phyloP scores from a whole-genome alignment of 2,329 filamentous ascomycete genomes.

The Pseudocercospora macadamiae region DNA sequence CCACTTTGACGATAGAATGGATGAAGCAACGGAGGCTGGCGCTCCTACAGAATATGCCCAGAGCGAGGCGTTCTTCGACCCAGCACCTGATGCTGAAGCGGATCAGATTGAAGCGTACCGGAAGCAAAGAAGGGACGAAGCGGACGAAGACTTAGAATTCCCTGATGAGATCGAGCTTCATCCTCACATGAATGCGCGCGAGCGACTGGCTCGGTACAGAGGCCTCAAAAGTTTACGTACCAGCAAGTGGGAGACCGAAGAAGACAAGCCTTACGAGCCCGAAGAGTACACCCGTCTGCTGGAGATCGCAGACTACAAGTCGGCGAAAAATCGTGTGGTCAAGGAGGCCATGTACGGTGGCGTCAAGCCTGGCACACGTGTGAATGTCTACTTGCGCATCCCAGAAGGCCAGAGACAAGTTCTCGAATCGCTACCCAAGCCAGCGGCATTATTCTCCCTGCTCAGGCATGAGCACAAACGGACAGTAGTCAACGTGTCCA shows the following conservation, averaged over 20 bases:
- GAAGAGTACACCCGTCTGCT: constrained; percentile 86
- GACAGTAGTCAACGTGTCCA: constrained; percentile 84
- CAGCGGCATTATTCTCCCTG: constrained; percentile 79
- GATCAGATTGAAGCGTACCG: constrained; percentile 82
- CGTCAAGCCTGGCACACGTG: constrained; percentile 79
- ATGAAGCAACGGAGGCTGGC: constrained; percentile 64
- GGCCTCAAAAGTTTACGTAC: constrained; percentile 89
- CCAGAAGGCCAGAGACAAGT: constrained; percentile 46
- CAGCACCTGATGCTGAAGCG: constrained; percentile 79
- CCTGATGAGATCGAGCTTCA: constrained; percentile 96
- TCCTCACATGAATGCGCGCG: constrained; percentile 81
- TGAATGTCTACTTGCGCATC: constrained; percentile 73
- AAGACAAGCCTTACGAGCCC: constrained; percentile 84
- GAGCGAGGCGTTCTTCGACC: constrained; percentile 87
- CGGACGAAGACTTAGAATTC: constrained; percentile 89
- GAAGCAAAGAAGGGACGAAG: constrained; percentile 74
- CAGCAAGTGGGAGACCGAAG: constrained; percentile 84
- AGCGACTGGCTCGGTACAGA: constrained; percentile 82
- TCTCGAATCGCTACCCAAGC: constrained; percentile 59
- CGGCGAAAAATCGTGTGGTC: constrained; percentile 73
- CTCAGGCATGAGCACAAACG: constrained; percentile 94
- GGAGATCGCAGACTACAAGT: constrained; percentile 86
- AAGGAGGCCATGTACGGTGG: constrained; percentile 89
- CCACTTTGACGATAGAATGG: constrained; percentile 52
- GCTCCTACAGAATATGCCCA: constrained; percentile 84